phyloP scores from a whole-genome alignment of 768 basidiomycete genomes.

The Mycena leptocephala region DNA sequence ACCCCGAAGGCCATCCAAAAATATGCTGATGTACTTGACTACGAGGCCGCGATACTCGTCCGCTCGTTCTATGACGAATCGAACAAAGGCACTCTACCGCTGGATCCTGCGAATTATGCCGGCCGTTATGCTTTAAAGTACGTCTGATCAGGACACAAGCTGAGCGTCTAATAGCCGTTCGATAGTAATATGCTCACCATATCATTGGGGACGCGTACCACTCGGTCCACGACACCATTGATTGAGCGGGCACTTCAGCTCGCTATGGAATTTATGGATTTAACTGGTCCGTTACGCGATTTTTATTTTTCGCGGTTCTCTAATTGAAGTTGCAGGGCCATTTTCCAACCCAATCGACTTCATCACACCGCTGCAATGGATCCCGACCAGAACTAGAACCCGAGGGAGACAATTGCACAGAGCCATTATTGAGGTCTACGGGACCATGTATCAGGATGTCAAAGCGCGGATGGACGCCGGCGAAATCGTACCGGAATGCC shows the following conservation, averaged over 20 bases:
- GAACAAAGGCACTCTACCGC: slow-evolving; percentile 27
- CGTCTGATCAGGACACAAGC: background rate
- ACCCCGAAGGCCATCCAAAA: slow-evolving; percentile 27
- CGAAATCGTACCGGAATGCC: slow-evolving; percentile 52
- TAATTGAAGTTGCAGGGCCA: slow-evolving; percentile 29
- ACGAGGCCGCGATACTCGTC: slow-evolving; percentile 39
- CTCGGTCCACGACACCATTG: slow-evolving; percentile 28
- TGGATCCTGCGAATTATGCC: slow-evolving; percentile 36
- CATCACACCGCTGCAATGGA: slow-evolving; percentile 37
- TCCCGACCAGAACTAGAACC: slow-evolving; percentile 37
- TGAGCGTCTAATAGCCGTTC: background rate
- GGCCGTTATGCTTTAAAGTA: slow-evolving; percentile 29
- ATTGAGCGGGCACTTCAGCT: slow-evolving; percentile 37
- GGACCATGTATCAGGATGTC: slow-evolving; percentile 48
- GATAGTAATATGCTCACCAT: slow-evolving; percentile 44
- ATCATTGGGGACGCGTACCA: slow-evolving; percentile 41
- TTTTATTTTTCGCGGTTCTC: background rate
- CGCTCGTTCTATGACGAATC: slow-evolving; percentile 31
- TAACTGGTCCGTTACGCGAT: slow-evolving; percentile 28
- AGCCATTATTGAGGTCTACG: slow-evolving; percentile 48
- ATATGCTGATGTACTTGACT: slow-evolving; percentile 38
- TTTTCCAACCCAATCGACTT: slow-evolving; percentile 44
- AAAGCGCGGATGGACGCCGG: slow-evolving; percentile 47
- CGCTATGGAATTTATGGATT: slow-evolving; percentile 45
- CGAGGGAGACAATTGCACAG: slow-evolving; percentile 39